Base-by-base conservation (phyloP, 2,329 filamentous ascomycete species). In the Curvularia verruculosa region DNA sequence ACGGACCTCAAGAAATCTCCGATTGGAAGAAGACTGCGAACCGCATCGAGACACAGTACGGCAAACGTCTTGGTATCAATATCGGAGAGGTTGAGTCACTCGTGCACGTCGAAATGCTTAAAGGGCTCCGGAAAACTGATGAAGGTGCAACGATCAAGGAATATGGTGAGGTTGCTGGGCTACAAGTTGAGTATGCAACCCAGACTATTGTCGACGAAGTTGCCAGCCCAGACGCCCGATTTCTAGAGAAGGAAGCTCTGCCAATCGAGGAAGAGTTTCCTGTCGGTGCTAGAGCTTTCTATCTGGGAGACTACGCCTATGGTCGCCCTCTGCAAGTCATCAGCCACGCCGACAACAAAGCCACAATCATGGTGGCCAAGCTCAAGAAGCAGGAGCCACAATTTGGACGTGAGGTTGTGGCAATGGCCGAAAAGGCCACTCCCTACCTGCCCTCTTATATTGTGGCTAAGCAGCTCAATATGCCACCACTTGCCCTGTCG, bases 241-340 rank as follows among this genome's bases (percentile, higher is more conserved):
- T 99, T 78, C 85, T 98, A 51, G 95, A 99, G 78, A 89, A 88
- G 68, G 88, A 84, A 12, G 93, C 95, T n/a, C 73, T 96, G 5
- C 90, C 94, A 1, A 89, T 99, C 31, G 89, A 93, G 65, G 88
- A 97, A 74, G 95, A 99, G 70, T 98, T 97, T 61, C 93, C 95
- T 0, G 78, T 88, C 53, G 89, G 87, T 37, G 90, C 91, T 1
- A 86, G 89, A 54, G 92, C 90, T 0, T 99, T 99, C 80, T 98
- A 96, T 81, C 81, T 99, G 2, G 95, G 95, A 45, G 93, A 97
- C 36, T 96, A 89, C 78, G 91, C 92, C 51, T 98, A 96, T 69
- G 95, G 95, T 15, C 87, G 93, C 36, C 94, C 95, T 3, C 80
- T 96, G n/a, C 88, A 95, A 73, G 87, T 99, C 21, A 84, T 85